phyloP scores from a whole-genome alignment of 306 rosid species.

The Lotus japonicus region DNA sequence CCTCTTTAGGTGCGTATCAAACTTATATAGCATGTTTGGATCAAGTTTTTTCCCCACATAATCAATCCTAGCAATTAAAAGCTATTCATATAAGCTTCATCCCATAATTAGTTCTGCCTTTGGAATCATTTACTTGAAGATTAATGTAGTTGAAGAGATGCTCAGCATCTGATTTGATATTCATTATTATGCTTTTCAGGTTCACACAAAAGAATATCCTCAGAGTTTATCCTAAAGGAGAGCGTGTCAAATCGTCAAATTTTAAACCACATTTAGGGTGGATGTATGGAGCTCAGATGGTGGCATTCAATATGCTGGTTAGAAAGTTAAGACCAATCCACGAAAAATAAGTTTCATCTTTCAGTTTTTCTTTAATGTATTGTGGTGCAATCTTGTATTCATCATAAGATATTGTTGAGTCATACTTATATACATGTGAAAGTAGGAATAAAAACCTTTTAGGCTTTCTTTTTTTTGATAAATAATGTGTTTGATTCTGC shows the following conservation, averaged over 20 bases:
- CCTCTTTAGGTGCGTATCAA: slow-evolving; percentile 52
- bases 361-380: too few relatives aligned
- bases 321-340: slow-evolving; percentile 15
- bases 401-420: too few relatives aligned
- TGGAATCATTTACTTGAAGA: background rate
- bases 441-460: background rate
- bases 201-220: slow-evolving; percentile 74
- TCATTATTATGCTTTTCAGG: slow-evolving; percentile 39
- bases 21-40: background rate
- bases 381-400: too few relatives aligned
- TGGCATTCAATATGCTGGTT: slow-evolving; percentile 98
- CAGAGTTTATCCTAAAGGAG: slow-evolving; percentile 77
- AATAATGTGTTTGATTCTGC: too few relatives aligned
- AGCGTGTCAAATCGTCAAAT: slow-evolving; percentile 72
- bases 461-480: too few relatives aligned
- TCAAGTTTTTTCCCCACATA: too few relatives aligned
- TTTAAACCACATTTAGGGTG: slow-evolving; percentile 78
- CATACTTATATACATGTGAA: background rate
- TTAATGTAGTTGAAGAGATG: background rate
- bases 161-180: background rate
- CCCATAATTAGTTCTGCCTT: too few relatives aligned
- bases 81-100: too few relatives aligned
- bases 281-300: slow-evolving; percentile 96
- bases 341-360: background rate
- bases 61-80: too few relatives aligned